Evolutionary conservation across 2,329 filamentous ascomycete species (phyloP).

Genomic region (Pseudomassariella vexata): DNA sequence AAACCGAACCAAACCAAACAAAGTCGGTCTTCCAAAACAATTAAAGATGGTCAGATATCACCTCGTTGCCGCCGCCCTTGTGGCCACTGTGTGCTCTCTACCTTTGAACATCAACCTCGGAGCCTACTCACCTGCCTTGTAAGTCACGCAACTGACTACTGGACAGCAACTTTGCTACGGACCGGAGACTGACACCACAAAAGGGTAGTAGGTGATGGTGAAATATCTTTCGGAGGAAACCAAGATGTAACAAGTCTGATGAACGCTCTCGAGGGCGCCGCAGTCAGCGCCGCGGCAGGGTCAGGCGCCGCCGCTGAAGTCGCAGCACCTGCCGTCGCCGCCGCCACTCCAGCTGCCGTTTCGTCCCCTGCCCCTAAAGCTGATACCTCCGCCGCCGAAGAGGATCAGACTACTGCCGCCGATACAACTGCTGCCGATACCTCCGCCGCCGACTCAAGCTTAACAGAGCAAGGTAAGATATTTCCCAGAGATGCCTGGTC

Average conservation of each 20-base stretch:
- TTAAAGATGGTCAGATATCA: conserved; percentile 31
- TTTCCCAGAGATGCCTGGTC: not conserved
- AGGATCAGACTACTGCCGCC: conserved; percentile 5
- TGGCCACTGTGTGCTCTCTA: conserved; percentile 26
- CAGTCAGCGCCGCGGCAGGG: conserved; percentile 4
- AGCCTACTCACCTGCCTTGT: conserved; percentile 37
- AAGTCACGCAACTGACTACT: too few species aligned
- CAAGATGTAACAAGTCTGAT: conserved; percentile 39
- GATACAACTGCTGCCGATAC: conserved; percentile 7
- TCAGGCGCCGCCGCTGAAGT: conserved; percentile 13
- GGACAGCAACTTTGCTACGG: not conserved
- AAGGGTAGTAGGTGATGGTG: conserved; percentile 30
- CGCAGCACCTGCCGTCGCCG: conserved; percentile 12
- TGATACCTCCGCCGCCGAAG: conserved; percentile 20
- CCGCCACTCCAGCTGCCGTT: conserved; percentile 9
- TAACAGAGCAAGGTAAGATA: conserved; percentile 29
- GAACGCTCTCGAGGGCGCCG: conserved; percentile 37
- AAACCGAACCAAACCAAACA: conserved; percentile 6
- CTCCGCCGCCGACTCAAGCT: conserved; percentile 22
- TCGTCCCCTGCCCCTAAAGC: conserved; percentile 16
- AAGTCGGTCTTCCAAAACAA: conserved; percentile 8
- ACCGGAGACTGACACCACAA: conserved; percentile 14
- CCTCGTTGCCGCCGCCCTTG: conserved; percentile 28
- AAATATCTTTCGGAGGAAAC: conserved; percentile 30
- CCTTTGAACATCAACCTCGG: conserved; percentile 38